Conservation (phyloP, 2,329 filamentous ascomycete species). For the Aspergillus costaricaensis region DNA sequence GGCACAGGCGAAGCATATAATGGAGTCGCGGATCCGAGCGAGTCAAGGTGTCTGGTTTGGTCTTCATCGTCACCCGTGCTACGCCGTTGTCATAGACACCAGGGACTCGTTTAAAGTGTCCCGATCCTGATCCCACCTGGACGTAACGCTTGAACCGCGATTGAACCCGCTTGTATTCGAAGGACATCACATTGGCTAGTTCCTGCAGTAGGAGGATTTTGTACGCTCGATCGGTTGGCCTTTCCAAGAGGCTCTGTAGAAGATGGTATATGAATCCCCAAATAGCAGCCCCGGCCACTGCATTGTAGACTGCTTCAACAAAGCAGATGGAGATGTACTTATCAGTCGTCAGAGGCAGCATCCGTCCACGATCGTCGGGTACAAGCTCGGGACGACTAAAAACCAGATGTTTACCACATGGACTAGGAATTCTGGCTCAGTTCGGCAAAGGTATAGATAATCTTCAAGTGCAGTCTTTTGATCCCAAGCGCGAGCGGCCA, state of each 20-base stretch:
- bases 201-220: constrained; percentile 48
- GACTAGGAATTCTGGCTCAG: constrained; percentile 17
- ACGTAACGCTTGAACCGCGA: constrained; percentile 46
- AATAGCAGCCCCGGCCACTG: constrained; percentile 38
- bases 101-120: constrained; percentile 48
- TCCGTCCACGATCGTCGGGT: constrained; percentile 48
- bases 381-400: constrained; percentile 40
- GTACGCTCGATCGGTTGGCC: constrained; percentile 31
- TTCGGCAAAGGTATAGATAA: constrained; percentile 32
- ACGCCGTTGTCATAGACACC: constrained; percentile 38
- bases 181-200: constrained; percentile 48
- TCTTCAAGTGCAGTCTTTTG: constrained; percentile 40
- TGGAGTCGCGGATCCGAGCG: constrained; percentile 45
- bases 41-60: constrained; percentile 44
- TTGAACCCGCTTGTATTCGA: constrained; percentile 47
- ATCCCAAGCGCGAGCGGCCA: constrained; percentile 35
- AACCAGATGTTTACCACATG: constrained; percentile 17
- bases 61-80: constrained; percentile 44
- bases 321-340: constrained; percentile 44
- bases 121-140: constrained; percentile 36
- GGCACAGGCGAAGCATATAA: constrained; percentile 50
- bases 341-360: constrained; percentile 42
- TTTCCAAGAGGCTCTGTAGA: constrained; percentile 34
- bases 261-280: constrained; percentile 48
- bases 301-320: constrained; percentile 48